Evolutionary conservation across 2,329 filamentous ascomycete genomes (phyloP), one percentile per base, ranked within the genome.

Genomic region (Colletotrichum viniferum): DNA sequence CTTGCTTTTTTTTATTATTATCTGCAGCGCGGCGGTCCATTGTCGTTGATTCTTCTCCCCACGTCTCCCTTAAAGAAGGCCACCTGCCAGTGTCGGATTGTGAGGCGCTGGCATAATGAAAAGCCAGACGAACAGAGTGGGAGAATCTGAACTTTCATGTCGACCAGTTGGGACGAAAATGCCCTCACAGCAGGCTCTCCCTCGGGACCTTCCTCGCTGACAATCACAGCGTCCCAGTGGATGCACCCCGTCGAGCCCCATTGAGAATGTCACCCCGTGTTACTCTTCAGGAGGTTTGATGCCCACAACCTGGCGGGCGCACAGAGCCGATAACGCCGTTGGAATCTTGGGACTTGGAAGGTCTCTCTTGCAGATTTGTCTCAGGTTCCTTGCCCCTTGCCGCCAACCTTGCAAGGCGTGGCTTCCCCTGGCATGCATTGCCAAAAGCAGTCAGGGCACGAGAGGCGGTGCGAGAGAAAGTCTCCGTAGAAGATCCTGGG

Each of bases 301-400:
- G 71, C 26, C 65, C 66, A 70, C 70, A 69, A 61, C 63, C 69
- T 76, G 58, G 64, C 58, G 48, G 56, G 70, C 71, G 74, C 71
- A 71, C 74, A 76, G 74, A 71, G 66, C 65, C 34, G 61, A 65
- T 48, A 30, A 28, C 74, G 52, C 70, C 71, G 60, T 74, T 71
- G 60, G 73, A 62, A 63, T 67, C 55, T 75, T 48, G 24, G 30
- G 52, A 64, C 69, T 34, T 34, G 43, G 21, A 58, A 68, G 34
- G 28, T 14, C 28, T 76, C 64, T 60, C 71, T 60, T 56, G 69
- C 70, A 60, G 69, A 48, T 38, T 62, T 73, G 73, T 76, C 73
- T 76, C 73, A 76, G 69, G 48, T 76, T 61, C 69, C 64, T 64
- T 76, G 69, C 69, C 73, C 69, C 73, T 76, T 76, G 73, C 73